These are phyloP conservation scores for Lathyrus sativus DNA, from an alignment of 306 rosid species.

Conservation along the genomic window DNA sequence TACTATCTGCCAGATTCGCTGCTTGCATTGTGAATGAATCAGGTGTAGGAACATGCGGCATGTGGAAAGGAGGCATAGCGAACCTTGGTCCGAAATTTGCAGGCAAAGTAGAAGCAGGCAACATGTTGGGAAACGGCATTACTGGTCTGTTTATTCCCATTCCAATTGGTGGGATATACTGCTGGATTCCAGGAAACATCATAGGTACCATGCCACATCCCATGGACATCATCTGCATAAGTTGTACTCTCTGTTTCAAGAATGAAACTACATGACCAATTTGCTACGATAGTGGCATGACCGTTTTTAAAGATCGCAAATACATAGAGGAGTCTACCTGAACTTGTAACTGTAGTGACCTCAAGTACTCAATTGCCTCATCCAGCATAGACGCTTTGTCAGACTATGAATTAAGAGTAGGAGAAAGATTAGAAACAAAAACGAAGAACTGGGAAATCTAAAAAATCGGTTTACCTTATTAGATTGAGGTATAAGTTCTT, in stretches of 20 bases:
- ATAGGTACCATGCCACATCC: conserved; percentile 93
- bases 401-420: conserved; percentile 52
- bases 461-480: conserved; percentile 59
- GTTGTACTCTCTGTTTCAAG: conserved; percentile 30
- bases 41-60: conserved; percentile 57
- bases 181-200: conserved; percentile 91
- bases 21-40: conserved; percentile 59
- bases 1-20: conserved; percentile 50
- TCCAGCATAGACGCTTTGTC: conserved; percentile 98
- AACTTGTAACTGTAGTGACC: conserved; percentile 82
- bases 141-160: conserved; percentile 77
- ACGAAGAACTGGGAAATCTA: conserved; percentile 7
- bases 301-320: conserved; percentile 9
- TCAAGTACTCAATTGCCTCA: conserved; percentile 94
- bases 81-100: conserved; percentile 73
- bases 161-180: conserved; percentile 74
- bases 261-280: conserved; percentile 25
- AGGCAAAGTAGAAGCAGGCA: conserved; percentile 61
- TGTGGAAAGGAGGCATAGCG: conserved; percentile 63
- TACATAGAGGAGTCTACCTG: conserved; percentile 59
- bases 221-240: conserved; percentile 95
- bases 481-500: conserved; percentile 95
- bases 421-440: conserved; percentile 13
- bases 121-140: conserved; percentile 73
- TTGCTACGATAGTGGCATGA: neutral